phyloP scores from a whole-genome alignment of 257 asterid species.

The Leptodermis oblonga region DNA sequence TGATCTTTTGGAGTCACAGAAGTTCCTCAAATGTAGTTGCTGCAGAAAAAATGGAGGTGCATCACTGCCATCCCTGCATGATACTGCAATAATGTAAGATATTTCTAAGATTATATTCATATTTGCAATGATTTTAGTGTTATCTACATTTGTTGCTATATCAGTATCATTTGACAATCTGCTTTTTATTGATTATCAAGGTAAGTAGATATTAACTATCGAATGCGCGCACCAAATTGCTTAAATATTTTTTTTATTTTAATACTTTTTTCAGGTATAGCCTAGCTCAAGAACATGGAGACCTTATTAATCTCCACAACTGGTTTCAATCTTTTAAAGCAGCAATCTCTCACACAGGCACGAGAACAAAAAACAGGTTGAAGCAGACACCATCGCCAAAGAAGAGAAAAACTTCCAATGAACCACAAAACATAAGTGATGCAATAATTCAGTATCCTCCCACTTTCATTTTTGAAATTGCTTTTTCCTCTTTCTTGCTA shows the following conservation, averaged over 20 bases:
- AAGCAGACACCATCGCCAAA: conserved; percentile 64
- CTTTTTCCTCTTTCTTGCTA: conserved; percentile 1
- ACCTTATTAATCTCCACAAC: conserved; percentile 88
- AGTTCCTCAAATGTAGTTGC: conserved; percentile 68
- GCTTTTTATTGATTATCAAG: background rate
- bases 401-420: conserved; percentile 40
- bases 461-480: background rate
- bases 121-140: background rate
- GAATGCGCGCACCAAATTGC: background rate
- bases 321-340: conserved; percentile 85
- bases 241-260: too few relatives aligned
- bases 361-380: conserved; percentile 42
- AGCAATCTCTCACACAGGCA: conserved; percentile 33
- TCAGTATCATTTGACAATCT: background rate
- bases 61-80: conserved; percentile 66
- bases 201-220: background rate
- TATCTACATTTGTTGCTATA: background rate
- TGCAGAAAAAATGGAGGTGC: conserved; percentile 51
- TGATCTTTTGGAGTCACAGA: conserved; percentile 73
- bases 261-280: conserved; percentile 50
- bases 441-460: conserved; percentile 84
- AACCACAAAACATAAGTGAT: conserved; percentile 42
- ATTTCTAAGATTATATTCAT: background rate
- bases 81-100: conserved; percentile 77
- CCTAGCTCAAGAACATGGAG: conserved; percentile 93